A percentile compares a stretch with the other conserved stretches of the same genome.
These are phyloP conservation scores for Oryza nivara DNA, from an alignment of 176 grass and related monocot species.

Conservation along the genomic window DNA sequence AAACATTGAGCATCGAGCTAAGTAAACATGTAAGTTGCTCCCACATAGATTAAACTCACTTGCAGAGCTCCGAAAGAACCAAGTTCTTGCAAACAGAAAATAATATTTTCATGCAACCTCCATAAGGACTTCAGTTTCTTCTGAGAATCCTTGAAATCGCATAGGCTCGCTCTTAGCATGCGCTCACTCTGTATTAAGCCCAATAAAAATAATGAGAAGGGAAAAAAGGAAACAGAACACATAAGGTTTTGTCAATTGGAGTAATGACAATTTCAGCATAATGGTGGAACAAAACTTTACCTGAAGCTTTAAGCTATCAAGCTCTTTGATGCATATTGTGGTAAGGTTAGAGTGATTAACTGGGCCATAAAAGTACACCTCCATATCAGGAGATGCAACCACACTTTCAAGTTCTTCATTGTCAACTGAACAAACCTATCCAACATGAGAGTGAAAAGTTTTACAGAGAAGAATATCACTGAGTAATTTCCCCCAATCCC, in stretches of 20 bases:
- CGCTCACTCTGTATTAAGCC: conserved; percentile 58
- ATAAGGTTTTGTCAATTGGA: conserved; percentile 22
- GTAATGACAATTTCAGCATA: conserved; percentile 18
- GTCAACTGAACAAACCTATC: conserved; percentile 84
- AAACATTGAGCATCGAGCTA: not conserved
- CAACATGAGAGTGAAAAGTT: conserved; percentile 40
- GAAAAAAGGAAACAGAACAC: conserved; percentile 30
- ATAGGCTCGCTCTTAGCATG: conserved; percentile 59
- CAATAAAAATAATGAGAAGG: conserved; percentile 10
- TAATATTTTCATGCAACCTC: conserved; percentile 76
- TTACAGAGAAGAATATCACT: conserved; percentile 21
- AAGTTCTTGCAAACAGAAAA: conserved; percentile 89
- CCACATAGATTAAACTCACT: conserved; percentile 41
- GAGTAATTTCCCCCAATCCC: conserved; percentile 16
- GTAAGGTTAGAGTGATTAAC: conserved; percentile 45
- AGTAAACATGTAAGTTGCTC: not conserved
- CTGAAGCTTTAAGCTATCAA: conserved; percentile 67
- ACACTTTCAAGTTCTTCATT: conserved; percentile 79
- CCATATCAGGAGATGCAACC: conserved; percentile 71
- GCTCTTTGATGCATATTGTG: conserved; percentile 57
- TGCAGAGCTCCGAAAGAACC: conserved; percentile 84
- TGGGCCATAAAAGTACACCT: conserved; percentile 71
- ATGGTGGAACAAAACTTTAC: conserved; percentile 46
- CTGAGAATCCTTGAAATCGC: conserved; percentile 63
- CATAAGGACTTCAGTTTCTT: conserved; percentile 72